Evolutionary conservation across 352 stramenopile genomes (phyloP), one percentile per base, ranked within the genome.

Genomic region (Phytopythium montanum): DNA sequence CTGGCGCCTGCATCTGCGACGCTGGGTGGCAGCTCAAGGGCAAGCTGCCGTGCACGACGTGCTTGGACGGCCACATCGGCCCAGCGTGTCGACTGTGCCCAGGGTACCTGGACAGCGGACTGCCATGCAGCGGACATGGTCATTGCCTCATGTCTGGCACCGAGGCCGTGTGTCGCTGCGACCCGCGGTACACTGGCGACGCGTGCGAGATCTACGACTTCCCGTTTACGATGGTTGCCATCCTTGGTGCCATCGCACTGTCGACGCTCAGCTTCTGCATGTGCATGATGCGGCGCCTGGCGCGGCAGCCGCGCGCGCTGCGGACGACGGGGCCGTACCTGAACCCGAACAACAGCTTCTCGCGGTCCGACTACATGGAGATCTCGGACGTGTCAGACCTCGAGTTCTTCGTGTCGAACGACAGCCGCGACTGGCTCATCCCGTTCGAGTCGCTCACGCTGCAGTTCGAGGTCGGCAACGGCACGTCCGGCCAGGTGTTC

Each of bases 401-500:
- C 39, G 85, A 95, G 68, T 92, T 89, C 54, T 95, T 95, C 42
- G 85, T 96, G 10, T 92, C 83, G 31, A 92, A 91, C 58, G 85
- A 94, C 63, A 89, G 76, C 19, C 75, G 82, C 49, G 88, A 96
- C 61, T 96, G 88, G 88, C 74, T 96, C n/a, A 95, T 96, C 39
- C 85, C 83, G 46, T 95, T 95, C 42, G 81, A 96, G 63, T 87
- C 88, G 45, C 72, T 96, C 13, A 92, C 85, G n/a, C 59, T 96
- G 19, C 87, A 94, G 64, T 75, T 68, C 44, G 85, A 95, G 60
- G 81, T 96, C 9, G 88, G 88, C 45, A 95, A 94, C 54, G 88
- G 88, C 19, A 95, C 87, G n/a, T 95, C 85, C 4, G 87, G 87
- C 0, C 85, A 95, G 62, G 88, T 96, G n/a, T 96, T 96, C 58